Evolutionary conservation across 2,329 filamentous ascomycete species (phyloP).

Genomic region (Fusarium chlamydosporum): DNA sequence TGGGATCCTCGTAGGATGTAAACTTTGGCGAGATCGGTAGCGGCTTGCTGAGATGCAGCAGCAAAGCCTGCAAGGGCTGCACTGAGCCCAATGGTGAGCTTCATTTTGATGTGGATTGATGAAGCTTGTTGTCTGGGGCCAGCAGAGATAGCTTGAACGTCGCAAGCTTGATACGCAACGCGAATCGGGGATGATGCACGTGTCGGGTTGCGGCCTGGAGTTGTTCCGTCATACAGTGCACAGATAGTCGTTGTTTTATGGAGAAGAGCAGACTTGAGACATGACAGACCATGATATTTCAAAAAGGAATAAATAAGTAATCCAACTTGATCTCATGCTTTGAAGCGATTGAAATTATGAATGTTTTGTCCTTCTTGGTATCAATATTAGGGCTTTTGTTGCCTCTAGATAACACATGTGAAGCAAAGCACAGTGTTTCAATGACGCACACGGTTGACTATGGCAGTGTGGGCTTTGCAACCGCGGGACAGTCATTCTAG

Average conservation of each 20-base stretch:
- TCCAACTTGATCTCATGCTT: no score
- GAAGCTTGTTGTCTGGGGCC: conserved; percentile 52
- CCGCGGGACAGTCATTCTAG: conserved; percentile 17
- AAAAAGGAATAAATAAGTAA: not conserved
- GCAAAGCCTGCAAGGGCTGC: conserved; percentile 58
- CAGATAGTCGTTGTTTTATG: not conserved
- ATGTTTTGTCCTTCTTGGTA: no score
- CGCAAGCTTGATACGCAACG: conserved; percentile 51
- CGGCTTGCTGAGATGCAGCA: conserved; percentile 59
- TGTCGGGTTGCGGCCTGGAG: conserved; percentile 49
- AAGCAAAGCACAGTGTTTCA: not conserved
- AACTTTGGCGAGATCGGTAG: conserved; percentile 66
- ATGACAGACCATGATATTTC: no score
- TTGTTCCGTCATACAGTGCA: conserved; percentile 53
- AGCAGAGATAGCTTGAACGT: conserved; percentile 53
- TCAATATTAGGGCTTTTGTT: not conserved
- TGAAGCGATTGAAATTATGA: no score
- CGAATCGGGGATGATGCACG: conserved; percentile 47
- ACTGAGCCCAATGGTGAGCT: conserved; percentile 59
- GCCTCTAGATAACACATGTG: not conserved
- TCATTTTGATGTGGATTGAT: conserved; percentile 57
- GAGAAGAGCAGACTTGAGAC: no score
- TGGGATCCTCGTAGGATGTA: conserved; percentile 64
- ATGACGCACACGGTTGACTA: not conserved
- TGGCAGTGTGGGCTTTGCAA: conserved; percentile 9